Percentiles rank a stretch among this genome's conserved stretches.
phyloP scores from a whole-genome alignment of 202 grass and related monocot species.

The Hordeum pubiflorum region DNA sequence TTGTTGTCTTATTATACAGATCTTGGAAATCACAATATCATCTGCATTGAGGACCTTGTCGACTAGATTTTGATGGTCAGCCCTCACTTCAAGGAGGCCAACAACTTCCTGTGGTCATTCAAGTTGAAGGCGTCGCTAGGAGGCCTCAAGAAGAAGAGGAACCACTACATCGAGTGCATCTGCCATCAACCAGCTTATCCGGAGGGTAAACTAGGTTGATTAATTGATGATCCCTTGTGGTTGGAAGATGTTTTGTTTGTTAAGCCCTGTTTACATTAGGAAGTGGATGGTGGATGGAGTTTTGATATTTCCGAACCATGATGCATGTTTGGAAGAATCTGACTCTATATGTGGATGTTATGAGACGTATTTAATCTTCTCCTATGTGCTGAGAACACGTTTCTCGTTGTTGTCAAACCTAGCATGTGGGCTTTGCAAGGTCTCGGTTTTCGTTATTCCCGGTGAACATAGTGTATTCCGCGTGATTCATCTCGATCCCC shows the following conservation, averaged over 20 bases:
- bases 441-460: no score
- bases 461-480: no score
- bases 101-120: slow-evolving; percentile 85
- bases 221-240: not conserved
- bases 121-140: slow-evolving; percentile 63
- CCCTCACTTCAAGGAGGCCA: slow-evolving; percentile 82
- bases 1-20: not conserved
- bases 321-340: not conserved
- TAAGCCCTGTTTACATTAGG: not conserved
- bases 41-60: slow-evolving; percentile 78
- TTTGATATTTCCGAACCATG: slow-evolving; percentile 13
- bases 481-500: no score
- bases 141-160: slow-evolving; percentile 78
- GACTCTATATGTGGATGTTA: not conserved
- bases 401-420: no score
- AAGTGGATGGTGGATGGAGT: not conserved
- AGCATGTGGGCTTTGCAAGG: no score
- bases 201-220: slow-evolving; percentile 56
- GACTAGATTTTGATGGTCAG: slow-evolving; percentile 72
- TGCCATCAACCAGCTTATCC: slow-evolving; percentile 64
- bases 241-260: not conserved
- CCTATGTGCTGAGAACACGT: no score
- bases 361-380: not conserved
- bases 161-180: slow-evolving; percentile 74
- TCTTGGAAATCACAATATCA: slow-evolving; percentile 46